phyloP scores from a whole-genome alignment of 257 asterid species.

The Thymus quinquecostatus region DNA sequence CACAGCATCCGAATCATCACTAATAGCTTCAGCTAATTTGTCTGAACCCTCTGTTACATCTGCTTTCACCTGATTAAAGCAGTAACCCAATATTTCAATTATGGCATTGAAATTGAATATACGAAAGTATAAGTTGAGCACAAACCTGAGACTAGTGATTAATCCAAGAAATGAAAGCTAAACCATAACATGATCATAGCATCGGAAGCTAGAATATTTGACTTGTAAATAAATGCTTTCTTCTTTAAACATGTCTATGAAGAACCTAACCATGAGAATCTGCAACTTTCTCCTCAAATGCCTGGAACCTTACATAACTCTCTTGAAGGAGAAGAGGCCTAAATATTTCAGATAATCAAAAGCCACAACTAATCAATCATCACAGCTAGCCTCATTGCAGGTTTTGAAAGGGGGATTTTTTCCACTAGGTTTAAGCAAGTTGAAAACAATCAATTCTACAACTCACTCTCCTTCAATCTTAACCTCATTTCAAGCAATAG shows the following conservation, averaged over 20 bases:
- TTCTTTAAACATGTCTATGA: background rate
- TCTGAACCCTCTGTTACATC: slow-evolving; percentile 90
- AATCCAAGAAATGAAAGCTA: background rate
- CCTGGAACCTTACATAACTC: background rate
- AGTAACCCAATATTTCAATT: background rate
- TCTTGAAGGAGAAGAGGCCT: background rate
- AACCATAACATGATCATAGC: background rate
- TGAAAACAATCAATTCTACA: background rate
- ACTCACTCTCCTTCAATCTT: slow-evolving; percentile 8
- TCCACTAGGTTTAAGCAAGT: background rate
- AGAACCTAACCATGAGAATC: slow-evolving; percentile 1
- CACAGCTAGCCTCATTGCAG: background rate
- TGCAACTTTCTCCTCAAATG: background rate
- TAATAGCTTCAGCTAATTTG: slow-evolving; percentile 77
- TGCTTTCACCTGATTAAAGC: slow-evolving; percentile 68
- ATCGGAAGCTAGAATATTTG: background rate
- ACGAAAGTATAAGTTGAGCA: background rate
- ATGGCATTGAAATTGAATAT: background rate
- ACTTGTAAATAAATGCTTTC: slow-evolving; percentile 1
- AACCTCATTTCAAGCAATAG: slow-evolving; percentile 16
- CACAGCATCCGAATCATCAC: slow-evolving; percentile 92
- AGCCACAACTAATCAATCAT: background rate
- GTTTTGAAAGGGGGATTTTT: background rate
- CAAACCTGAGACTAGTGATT: slow-evolving; percentile 10
- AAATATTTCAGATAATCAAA: background rate